Conservation (phyloP, 495 filamentous ascomycete species). For the Terfezia claveryi region DNA sequence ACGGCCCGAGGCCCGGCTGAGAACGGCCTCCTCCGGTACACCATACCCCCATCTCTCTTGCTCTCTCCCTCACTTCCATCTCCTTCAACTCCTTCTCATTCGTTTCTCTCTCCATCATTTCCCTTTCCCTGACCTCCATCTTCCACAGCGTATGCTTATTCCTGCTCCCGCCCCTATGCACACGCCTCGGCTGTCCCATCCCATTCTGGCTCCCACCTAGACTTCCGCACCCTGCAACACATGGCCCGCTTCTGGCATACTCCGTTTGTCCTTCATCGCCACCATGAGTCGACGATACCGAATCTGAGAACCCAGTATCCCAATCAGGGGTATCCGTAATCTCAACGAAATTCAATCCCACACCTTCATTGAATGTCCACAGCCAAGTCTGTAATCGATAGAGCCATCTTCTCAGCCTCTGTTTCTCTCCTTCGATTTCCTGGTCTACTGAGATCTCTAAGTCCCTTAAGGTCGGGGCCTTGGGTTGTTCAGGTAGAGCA, state of each 20-base stretch:
- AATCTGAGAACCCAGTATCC: background rate
- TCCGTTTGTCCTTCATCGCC: background rate
- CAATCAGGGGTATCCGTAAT: background rate
- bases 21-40: background rate
- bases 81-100: background rate
- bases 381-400: background rate
- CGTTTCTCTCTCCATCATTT: background rate
- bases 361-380: background rate
- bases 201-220: background rate
- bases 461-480: background rate
- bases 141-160: background rate
- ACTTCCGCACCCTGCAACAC: background rate
- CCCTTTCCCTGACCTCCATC: background rate
- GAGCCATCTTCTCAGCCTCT: background rate
- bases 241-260: no score
- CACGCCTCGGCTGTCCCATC: background rate
- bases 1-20: no score
- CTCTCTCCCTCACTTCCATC: background rate
- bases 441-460: background rate
- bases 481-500: no score
- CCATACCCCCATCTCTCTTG: background rate
- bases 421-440: background rate
- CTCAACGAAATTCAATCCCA: background rate
- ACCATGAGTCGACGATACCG: background rate
- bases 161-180: background rate